A percentile compares a stretch with the other conserved stretches of the same genome.
Evolutionary conservation across 257 asterid species (phyloP).

Genomic region (Primulina tabacum): DNA sequence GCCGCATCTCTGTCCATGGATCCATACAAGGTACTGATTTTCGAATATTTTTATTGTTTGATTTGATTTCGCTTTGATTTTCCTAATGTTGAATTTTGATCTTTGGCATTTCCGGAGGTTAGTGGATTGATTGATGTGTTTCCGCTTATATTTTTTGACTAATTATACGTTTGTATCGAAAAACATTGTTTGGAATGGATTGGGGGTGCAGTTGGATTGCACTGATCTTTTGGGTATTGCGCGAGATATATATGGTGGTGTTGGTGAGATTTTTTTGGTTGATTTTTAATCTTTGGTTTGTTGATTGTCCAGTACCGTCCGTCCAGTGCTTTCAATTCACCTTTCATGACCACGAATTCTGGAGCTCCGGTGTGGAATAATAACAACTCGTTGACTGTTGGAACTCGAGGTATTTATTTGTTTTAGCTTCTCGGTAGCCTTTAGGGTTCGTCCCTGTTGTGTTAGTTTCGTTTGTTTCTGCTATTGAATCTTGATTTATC

Average conservation of each 20-base stretch:
- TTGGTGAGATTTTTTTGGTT: constrained; percentile 1
- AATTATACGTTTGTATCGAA: background rate
- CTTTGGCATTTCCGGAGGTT: background rate
- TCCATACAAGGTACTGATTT: constrained; percentile 59
- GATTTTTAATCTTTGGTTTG: constrained; percentile 17
- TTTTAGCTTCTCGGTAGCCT: background rate
- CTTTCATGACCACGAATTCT: constrained; percentile 76
- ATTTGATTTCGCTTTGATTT: too few species aligned
- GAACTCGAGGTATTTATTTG: constrained; percentile 58
- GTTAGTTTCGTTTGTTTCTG: background rate
- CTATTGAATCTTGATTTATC: background rate
- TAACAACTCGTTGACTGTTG: constrained; percentile 76
- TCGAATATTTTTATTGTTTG: background rate
- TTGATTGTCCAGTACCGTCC: constrained; percentile 70
- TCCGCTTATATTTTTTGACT: background rate
- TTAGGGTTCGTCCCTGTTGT: constrained; percentile 2
- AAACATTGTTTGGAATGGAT: background rate
- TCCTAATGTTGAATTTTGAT: background rate
- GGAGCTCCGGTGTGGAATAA: constrained; percentile 95
- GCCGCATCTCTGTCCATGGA: constrained; percentile 38
- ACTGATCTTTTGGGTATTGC: background rate
- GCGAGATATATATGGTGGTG: background rate
- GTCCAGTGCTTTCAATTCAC: constrained; percentile 73
- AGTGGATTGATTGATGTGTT: background rate
- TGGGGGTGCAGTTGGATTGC: background rate